Base-by-base conservation (phyloP, 1,284 basidiomycete genomes). In the Phenoliferia sp. region DNA sequence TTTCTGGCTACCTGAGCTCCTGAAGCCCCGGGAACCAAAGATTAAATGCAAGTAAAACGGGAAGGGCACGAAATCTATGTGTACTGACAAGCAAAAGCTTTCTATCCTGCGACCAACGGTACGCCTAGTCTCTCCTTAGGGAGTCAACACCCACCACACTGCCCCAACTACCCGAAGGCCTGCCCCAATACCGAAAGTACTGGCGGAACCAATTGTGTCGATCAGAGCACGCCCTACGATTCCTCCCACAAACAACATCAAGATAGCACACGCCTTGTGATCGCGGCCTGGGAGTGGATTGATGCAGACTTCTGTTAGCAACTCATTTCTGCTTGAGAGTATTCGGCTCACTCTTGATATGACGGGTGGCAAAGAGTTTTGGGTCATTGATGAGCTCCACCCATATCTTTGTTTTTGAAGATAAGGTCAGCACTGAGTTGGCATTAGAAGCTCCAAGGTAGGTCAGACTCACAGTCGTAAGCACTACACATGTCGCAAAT, bases 351-450 rank as follows among this genome's bases (percentile, higher is more conserved):
- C 57, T 62, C 90, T 79, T 80, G 68, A 88, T 82, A 48, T 62
- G 68, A 29, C 69, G 67, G 65, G 82, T 80, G 39, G 82, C 78
- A 87, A 80, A 88, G 12, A 93, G 82, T 57, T 85, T 80, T 0
- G 90, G 90, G 77, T 92, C 90, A 61, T 87, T 86, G 82, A 90
- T 84, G 63, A 93, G 85, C 78, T 93, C 90, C 65, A 90, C 89
- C 90, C 90, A 93, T 28, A 90, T 56, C 26, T 52, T 19, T 86
- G 10, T 90, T 90, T 7, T 89, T 91, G 28, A 90, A 81, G n/a
- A 78, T 74, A 54, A 69, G 29, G 74, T 57, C 64, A 22, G 89
- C 91, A 55, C 86, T 85, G 78, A 92, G 90, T 71, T 90, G 87
- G 16, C 87, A 88, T 72, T 88, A 90, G 64, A 91, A 78, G 48